A percentile compares a stretch with the other conserved stretches of the same genome.
Conservation (phyloP, 2,329 filamentous ascomycete genomes). For the Periconia macrospinosa region DNA sequence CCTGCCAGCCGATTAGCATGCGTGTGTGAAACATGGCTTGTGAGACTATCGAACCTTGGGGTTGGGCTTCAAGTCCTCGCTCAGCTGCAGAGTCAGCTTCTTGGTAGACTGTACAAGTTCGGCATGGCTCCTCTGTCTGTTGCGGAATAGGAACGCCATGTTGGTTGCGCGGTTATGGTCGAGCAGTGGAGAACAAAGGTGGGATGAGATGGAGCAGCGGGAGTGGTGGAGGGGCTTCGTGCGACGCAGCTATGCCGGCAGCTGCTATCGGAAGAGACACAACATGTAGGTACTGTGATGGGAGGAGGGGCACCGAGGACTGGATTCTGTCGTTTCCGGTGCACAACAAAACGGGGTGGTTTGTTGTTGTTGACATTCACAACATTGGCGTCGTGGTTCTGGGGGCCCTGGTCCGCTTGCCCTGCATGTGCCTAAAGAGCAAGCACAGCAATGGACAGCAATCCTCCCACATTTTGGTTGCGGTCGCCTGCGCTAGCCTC, state of each 20-base stretch:
- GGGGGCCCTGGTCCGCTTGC: slow-evolving; percentile 4
- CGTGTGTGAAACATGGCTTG: slow-evolving; percentile 1
- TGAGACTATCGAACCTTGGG: slow-evolving; percentile 53
- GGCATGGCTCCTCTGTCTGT: slow-evolving; percentile 61
- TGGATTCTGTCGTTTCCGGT: not conserved
- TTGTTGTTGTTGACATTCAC: slow-evolving; percentile 37
- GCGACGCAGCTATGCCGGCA: slow-evolving; percentile 28
- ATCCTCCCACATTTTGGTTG: too few relatives aligned
- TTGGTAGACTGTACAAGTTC: slow-evolving; percentile 66
- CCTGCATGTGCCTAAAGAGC: slow-evolving; percentile 3
- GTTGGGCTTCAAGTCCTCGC: slow-evolving; percentile 57
- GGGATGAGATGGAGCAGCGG: slow-evolving; percentile 19
- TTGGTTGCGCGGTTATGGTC: slow-evolving; percentile 18
- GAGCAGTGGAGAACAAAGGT: slow-evolving; percentile 17
- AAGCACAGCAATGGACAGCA: too few relatives aligned
- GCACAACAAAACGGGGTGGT: slow-evolving; percentile 12
- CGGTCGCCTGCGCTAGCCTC: too few relatives aligned
- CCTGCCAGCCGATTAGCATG: slow-evolving; percentile 53
- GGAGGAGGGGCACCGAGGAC: not conserved
- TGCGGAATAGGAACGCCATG: slow-evolving; percentile 74
- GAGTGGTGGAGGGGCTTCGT: slow-evolving; percentile 15
- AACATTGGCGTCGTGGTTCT: slow-evolving; percentile 21
- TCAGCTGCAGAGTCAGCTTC: slow-evolving; percentile 62
- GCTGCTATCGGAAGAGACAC: slow-evolving; percentile 35
- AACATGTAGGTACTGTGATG: slow-evolving; percentile 27